Base-by-base conservation (phyloP, 257 asterid genomes). In the Schizonepeta tenuifolia region DNA sequence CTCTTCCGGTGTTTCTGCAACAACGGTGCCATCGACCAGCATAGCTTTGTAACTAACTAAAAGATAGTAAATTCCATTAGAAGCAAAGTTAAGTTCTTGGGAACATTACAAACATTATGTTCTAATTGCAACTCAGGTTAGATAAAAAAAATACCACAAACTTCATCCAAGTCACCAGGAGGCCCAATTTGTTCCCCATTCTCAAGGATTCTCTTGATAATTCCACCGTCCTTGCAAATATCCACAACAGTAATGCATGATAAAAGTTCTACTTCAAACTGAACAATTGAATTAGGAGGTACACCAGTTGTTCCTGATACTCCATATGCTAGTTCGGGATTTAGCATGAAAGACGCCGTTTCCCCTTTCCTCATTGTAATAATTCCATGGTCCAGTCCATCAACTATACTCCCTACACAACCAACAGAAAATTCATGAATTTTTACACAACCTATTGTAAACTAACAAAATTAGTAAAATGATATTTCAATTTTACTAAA, bases 81-180 rank as follows among this genome's bases (percentile, higher is more conserved):
- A 49, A 56, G 14, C 47, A 75, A 55, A 57, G 54, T 20, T 47
- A 65, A 54, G 65, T 62, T 70, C 70, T 54, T 31, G 24, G 53
- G 28, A 62, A 66, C 64, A 69, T 75, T 33, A 31, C 33, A 24
- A 63, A 61, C 7, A 60, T 26, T 14, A 47, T 47, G 36, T 24
- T 47, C 43, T 15, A 53, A 26, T 49, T 7, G 60, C 21, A 43
- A 36, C 44, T 63, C 69, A 51, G 17, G 68, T 21, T 31, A 31
- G 61, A 78, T 61, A 53, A 69, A 51, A 40, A 44, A 9, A 61
- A 44, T 80, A 86, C 94, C 96, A 77, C 76, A 71, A 84, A 89
- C 94, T 87, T 89, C 89, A 77, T 89, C 94, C 43, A 86, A 84
- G 62, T 87, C 90, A 69, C 80, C 80, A 67, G 96, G 96, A 72